Conservation (phyloP, 192 early-diverging fungal species). For the Neocallimastix lanati region DNA sequence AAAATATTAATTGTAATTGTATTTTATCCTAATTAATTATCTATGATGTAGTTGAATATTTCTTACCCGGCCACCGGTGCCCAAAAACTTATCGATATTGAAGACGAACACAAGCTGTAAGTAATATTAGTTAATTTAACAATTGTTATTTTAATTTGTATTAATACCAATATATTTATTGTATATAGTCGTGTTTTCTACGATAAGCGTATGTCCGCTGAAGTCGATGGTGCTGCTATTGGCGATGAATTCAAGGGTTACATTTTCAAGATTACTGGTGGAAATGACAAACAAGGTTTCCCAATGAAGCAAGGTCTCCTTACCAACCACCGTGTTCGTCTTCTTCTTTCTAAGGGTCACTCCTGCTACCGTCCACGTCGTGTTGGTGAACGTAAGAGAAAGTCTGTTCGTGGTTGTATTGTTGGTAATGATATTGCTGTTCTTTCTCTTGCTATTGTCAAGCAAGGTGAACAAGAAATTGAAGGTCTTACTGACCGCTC, state of each 20-base stretch:
- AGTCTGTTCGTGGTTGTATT: constrained; percentile 98
- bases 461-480: constrained; percentile 92
- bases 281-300: constrained; percentile 99
- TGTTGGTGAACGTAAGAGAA: constrained; percentile 94
- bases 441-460: constrained; percentile 83
- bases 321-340: constrained; percentile 24
- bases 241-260: constrained; percentile 99
- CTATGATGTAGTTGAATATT: constrained; percentile 97
- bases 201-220: constrained; percentile 92
- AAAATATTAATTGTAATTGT: too few species aligned
- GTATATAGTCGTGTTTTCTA: constrained; percentile 86
- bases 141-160: too few species aligned
- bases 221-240: constrained; percentile 85
- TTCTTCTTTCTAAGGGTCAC: constrained; percentile 70
- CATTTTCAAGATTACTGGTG: constrained; percentile 97
- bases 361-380: constrained; percentile 97
- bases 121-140: too few species aligned
- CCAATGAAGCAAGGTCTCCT: constrained; percentile 99
- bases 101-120: constrained; percentile 87
- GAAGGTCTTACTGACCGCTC: constrained; percentile 84
- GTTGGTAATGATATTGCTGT: constrained; percentile 85
- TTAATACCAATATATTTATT: too few species aligned
- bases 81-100: constrained; percentile 93
- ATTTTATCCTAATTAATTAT: too few species aligned
- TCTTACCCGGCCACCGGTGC: constrained; percentile 95